These are phyloP conservation scores for Bipolaris cookei DNA, from an alignment of 2,329 filamentous ascomycete species.

Conservation along the genomic window DNA sequence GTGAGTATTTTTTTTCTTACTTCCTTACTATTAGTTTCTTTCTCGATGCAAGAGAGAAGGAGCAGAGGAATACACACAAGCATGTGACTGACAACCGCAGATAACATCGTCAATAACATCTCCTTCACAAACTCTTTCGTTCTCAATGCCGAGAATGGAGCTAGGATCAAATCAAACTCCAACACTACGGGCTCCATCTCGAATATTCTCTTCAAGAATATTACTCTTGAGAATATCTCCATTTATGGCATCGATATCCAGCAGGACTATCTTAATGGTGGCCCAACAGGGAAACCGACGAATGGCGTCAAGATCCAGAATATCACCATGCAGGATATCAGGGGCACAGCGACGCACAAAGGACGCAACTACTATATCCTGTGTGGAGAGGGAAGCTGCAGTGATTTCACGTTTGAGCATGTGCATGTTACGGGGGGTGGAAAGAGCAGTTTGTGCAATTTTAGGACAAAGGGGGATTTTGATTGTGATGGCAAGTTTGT, in stretches of 20 bases:
- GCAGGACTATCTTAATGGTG: slow-evolving; percentile 58
- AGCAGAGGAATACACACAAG: neutral
- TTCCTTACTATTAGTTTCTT: too few relatives aligned
- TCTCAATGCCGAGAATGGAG: slow-evolving; percentile 58
- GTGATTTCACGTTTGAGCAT: slow-evolving; percentile 59
- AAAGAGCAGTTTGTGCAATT: slow-evolving; percentile 40
- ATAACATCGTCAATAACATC: slow-evolving; percentile 48
- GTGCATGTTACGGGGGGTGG: slow-evolving; percentile 50
- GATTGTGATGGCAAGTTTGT: slow-evolving; percentile 31
- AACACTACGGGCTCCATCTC: slow-evolving; percentile 54
- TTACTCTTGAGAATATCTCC: slow-evolving; percentile 48
- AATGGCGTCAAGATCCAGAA: slow-evolving; percentile 54
- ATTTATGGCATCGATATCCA: slow-evolving; percentile 58
- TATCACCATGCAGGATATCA: slow-evolving; percentile 50
- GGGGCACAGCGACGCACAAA: slow-evolving; percentile 40
- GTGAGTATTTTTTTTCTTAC: neutral
- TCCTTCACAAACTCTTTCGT: slow-evolving; percentile 57
- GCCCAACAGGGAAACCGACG: slow-evolving; percentile 52
- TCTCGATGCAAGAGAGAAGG: neutral
- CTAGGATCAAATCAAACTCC: slow-evolving; percentile 62
- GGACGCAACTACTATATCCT: slow-evolving; percentile 58
- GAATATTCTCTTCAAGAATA: slow-evolving; percentile 24
- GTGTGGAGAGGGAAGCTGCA: slow-evolving; percentile 59
- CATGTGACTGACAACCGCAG: neutral
- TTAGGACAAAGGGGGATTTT: slow-evolving; percentile 36